These are phyloP conservation scores for Orbilia quercus DNA, from an alignment of 2,329 filamentous ascomycete genomes.

Conservation along the genomic window DNA sequence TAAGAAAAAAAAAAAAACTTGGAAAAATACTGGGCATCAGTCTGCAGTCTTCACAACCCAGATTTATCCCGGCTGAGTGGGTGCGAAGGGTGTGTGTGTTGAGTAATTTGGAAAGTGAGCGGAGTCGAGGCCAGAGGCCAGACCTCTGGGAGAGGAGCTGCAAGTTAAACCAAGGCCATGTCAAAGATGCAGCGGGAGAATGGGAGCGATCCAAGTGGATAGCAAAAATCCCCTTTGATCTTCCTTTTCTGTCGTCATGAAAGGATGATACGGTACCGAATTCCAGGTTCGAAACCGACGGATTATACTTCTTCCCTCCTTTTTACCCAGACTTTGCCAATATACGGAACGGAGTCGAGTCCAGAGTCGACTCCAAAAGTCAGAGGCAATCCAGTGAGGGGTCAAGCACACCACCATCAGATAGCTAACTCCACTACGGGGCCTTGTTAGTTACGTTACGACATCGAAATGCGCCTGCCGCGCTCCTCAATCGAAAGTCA, in stretches of 20 bases:
- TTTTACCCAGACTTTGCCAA: conserved; percentile 26
- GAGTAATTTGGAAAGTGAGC: conserved; percentile 47
- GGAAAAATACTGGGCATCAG: conserved; percentile 11
- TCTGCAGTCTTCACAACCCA: conserved; percentile 28
- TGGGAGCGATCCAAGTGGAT: conserved; percentile 56
- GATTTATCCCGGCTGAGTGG: conserved; percentile 48
- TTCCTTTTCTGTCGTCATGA: conserved; percentile 47
- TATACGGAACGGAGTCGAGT: too few species aligned
- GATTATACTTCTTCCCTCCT: conserved; percentile 54
- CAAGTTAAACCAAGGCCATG: conserved; percentile 40
- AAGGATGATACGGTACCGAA: conserved; percentile 43
- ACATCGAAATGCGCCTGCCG: conserved; percentile 52
- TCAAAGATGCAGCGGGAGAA: conserved; percentile 56
- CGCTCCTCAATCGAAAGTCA: conserved; percentile 47
- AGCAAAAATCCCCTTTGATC: conserved; percentile 42
- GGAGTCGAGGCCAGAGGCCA: conserved; percentile 43
- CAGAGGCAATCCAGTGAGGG: conserved; percentile 29
- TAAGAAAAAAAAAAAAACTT: conserved; percentile 22
- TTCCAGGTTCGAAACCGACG: conserved; percentile 45
- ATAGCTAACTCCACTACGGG: conserved; percentile 13
- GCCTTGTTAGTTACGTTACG: conserved; percentile 39
- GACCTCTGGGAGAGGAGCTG: conserved; percentile 44
- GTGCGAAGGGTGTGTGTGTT: conserved; percentile 47
- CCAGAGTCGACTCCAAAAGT: too few species aligned
- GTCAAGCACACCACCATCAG: conserved; percentile 47